phyloP scores from a whole-genome alignment of 139 green algal species.

The Trebouxia sp. region DNA sequence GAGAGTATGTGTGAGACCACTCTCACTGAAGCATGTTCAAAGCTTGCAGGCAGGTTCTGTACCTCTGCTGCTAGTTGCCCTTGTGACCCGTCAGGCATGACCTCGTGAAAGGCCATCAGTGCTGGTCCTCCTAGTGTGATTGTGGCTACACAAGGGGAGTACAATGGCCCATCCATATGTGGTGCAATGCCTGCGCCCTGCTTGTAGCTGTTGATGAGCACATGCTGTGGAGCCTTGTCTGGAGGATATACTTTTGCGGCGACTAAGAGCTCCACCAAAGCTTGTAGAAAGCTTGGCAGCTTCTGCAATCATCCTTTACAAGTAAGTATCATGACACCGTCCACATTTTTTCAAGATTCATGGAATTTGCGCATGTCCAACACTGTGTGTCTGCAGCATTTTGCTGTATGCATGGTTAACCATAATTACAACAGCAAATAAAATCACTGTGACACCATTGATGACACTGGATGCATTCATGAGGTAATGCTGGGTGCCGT shows the following conservation, averaged over 20 bases:
- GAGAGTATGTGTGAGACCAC: too few species aligned
- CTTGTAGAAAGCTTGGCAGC: constrained; percentile 28
- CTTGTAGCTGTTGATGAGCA: constrained; percentile 30
- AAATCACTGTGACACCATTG: neutral
- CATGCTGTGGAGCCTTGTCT: constrained; percentile 28
- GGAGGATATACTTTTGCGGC: constrained; percentile 14
- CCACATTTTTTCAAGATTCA: neutral
- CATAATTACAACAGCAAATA: neutral
- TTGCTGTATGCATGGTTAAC: neutral
- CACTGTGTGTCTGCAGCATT: neutral
- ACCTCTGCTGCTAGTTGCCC: constrained; percentile 16
- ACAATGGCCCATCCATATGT: constrained; percentile 32
- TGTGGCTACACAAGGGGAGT: constrained; percentile 19
- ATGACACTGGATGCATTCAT: neutral
- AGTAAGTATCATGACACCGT: neutral
- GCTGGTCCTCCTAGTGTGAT: constrained; percentile 31
- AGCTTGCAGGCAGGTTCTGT: neutral
- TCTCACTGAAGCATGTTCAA: neutral
- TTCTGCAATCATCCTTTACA: neutral
- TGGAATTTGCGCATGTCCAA: neutral
- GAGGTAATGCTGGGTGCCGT: neutral
- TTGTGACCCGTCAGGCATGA: neutral
- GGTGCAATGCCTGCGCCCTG: constrained; percentile 15
- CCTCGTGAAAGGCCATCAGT: constrained; percentile 30
- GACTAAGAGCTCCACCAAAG: constrained; percentile 20